Conservation (phyloP, 2,329 filamentous ascomycete genomes). For the Drechslerella stenobrocha region DNA sequence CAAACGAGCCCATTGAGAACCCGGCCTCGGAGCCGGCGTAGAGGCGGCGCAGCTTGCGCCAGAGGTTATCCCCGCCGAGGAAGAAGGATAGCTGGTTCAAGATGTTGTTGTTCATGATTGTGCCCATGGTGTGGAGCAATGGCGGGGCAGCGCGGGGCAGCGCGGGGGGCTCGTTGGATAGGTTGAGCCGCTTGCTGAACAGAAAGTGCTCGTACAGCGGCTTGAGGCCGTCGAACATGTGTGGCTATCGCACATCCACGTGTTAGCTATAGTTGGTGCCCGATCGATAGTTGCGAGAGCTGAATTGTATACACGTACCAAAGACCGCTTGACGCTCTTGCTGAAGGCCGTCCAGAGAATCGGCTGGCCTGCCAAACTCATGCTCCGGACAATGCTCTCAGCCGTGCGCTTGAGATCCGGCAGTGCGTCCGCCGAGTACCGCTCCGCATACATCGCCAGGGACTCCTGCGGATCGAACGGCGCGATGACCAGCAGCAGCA, state of each 20-base stretch:
- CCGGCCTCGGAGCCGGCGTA: conserved; percentile 72
- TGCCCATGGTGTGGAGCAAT: conserved; percentile 56
- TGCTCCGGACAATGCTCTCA: conserved; percentile 64
- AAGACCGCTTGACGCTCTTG: conserved; percentile 46
- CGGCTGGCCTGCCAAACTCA: conserved; percentile 46
- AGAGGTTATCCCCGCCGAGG: conserved; percentile 67
- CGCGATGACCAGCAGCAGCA: conserved; percentile 69
- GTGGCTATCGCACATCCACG: conserved; percentile 65
- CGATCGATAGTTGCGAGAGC: too few species aligned
- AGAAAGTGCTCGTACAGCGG: conserved; percentile 74
- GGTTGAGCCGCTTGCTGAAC: conserved; percentile 71
- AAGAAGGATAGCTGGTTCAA: conserved; percentile 75
- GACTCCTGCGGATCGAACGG: conserved; percentile 68
- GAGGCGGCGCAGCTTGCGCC: conserved; percentile 67
- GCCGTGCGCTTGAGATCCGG: conserved; percentile 65
- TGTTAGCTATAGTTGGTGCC: too few species aligned
- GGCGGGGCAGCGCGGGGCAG: conserved; percentile 54
- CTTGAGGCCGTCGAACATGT: conserved; percentile 69
- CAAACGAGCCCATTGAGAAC: conserved; percentile 76
- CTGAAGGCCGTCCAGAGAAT: conserved; percentile 50
- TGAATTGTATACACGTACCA: conserved; percentile 49
- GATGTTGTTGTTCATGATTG: conserved; percentile 68
- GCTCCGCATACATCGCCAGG: conserved; percentile 64
- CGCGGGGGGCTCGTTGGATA: conserved; percentile 61
- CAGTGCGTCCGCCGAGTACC: conserved; percentile 63